Conservation (phyloP, 2,329 filamentous ascomycete species). For the Aspergillus sergii region DNA sequence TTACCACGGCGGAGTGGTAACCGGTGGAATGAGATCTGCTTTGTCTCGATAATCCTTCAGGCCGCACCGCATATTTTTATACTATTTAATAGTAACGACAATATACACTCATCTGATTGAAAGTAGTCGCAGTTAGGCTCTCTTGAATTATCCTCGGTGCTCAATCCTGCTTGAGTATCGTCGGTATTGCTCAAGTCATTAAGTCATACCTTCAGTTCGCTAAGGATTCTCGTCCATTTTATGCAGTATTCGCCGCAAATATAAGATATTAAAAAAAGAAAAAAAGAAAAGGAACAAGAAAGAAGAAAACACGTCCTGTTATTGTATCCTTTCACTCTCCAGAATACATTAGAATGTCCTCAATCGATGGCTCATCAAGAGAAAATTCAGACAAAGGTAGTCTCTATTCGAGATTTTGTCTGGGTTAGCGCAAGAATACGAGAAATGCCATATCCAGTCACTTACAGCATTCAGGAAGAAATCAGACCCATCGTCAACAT, state of each 20-base stretch:
- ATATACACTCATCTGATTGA: too few species aligned
- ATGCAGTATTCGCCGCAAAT: neutral
- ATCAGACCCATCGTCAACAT: neutral
- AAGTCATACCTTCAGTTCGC: accelerated
- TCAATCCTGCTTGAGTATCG: too few species aligned
- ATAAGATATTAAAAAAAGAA: too few species aligned
- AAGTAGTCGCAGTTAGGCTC: too few species aligned
- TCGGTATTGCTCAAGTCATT: too few species aligned
- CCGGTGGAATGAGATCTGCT: neutral
- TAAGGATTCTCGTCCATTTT: neutral
- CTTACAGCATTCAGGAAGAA: neutral
- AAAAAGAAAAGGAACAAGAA: too few species aligned
- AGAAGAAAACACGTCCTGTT: accelerated
- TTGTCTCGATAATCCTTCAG: neutral
- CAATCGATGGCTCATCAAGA: neutral
- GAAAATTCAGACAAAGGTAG: neutral
- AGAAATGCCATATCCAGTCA: neutral
- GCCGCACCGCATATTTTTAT: too few species aligned
- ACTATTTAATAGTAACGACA: too few species aligned
- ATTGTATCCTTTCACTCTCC: neutral
- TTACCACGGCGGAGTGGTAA: neutral
- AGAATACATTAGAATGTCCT: neutral
- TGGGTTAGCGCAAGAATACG: neutral
- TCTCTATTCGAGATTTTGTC: neutral
- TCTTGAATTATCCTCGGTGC: too few species aligned